Percentiles rank a stretch among this genome's conserved stretches.
Evolutionary conservation across 2,329 filamentous ascomycete genomes (phyloP).

Genomic region (Pseudogymnoascus destructans): DNA sequence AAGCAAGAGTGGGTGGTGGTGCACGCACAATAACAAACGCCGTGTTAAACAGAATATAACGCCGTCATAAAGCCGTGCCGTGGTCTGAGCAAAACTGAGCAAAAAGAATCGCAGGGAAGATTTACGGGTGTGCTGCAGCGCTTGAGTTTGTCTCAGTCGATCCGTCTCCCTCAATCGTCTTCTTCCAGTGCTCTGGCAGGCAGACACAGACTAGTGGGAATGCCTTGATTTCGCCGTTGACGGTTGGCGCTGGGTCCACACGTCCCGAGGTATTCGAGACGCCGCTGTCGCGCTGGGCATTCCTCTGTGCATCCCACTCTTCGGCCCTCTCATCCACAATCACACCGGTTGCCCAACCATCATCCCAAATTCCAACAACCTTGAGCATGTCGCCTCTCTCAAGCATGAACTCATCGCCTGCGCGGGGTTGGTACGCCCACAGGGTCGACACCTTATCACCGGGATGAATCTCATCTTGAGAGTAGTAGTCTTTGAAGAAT

Average conservation of each 20-base stretch:
- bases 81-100: slow-evolving; percentile 6
- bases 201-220: slow-evolving; percentile 96
- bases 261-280: slow-evolving; percentile 67
- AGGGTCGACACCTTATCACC: slow-evolving; percentile 81
- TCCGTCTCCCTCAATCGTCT: slow-evolving; percentile 84
- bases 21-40: slow-evolving; percentile 2
- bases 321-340: slow-evolving; percentile 72
- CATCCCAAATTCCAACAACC: slow-evolving; percentile 96
- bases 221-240: slow-evolving; percentile 77
- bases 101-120: neutral
- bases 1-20: neutral
- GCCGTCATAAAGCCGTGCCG: slow-evolving; percentile 7
- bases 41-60: slow-evolving; percentile 7
- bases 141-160: slow-evolving; percentile 51
- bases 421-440: slow-evolving; percentile 94
- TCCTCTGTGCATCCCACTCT: slow-evolving; percentile 68
- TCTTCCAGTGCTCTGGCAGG: slow-evolving; percentile 87
- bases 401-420: slow-evolving; percentile 81
- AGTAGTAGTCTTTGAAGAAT: slow-evolving; percentile 99
- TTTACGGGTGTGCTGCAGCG: slow-evolving; percentile 17
- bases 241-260: slow-evolving; percentile 52
- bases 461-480: slow-evolving; percentile 86
- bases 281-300: slow-evolving; percentile 79
- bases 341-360: slow-evolving; percentile 94
- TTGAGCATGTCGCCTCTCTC: slow-evolving; percentile 97